Conservation (phyloP, 306 rosid species). For the Inga oerstediana region DNA sequence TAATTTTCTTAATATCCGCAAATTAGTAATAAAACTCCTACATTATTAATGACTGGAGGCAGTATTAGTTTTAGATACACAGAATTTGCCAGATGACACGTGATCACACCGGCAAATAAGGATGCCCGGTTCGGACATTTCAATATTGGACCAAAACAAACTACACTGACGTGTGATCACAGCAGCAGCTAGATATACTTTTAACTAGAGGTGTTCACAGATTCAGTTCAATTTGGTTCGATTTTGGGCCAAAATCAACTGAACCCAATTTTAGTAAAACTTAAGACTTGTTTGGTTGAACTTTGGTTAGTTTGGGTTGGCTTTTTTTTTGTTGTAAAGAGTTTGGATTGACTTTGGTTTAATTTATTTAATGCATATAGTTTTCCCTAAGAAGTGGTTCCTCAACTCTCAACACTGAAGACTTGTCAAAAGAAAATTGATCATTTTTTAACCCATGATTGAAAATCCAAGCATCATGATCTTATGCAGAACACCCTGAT, state of each 20-base stretch:
- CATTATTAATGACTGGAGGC: too few species aligned
- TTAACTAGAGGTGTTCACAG: background rate
- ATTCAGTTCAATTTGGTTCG: background rate
- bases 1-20: too few species aligned
- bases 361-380: background rate
- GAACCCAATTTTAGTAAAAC: background rate
- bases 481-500: background rate
- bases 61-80: background rate
- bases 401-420: background rate
- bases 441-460: background rate
- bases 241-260: background rate
- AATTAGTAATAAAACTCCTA: background rate
- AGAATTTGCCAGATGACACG: background rate
- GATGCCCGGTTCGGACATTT: background rate
- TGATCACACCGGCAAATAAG: background rate
- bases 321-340: background rate
- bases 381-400: background rate
- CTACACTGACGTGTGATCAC: background rate
- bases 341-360: background rate
- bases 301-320: background rate
- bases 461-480: background rate
- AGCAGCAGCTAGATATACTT: background rate
- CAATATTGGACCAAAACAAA: background rate
- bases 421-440: background rate
- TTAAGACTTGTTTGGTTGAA: background rate